Evolutionary conservation across 2,329 filamentous ascomycete genomes (phyloP).

Genomic region (Capronia coronata): DNA sequence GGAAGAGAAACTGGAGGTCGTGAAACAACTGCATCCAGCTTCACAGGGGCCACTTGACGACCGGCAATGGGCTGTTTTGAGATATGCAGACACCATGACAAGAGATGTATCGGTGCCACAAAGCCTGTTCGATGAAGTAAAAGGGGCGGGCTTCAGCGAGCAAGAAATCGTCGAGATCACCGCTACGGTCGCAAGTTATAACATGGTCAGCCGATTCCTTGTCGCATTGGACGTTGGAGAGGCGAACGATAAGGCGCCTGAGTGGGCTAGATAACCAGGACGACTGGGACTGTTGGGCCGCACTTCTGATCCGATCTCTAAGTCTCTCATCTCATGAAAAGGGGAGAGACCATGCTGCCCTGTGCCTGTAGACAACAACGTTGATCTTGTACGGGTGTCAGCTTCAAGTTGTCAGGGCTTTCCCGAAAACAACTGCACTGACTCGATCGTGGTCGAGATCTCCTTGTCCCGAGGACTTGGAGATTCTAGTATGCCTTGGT

Average conservation of each 20-base stretch:
- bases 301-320: neutral
- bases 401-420: no score
- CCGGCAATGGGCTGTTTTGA: slow-evolving; percentile 58
- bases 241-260: slow-evolving; percentile 34
- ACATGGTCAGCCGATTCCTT: slow-evolving; percentile 78
- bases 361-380: no score
- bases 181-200: slow-evolving; percentile 78
- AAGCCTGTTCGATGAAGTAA: slow-evolving; percentile 59
- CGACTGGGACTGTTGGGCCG: neutral
- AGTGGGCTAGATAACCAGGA: slow-evolving; percentile 12
- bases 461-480: no score
- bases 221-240: slow-evolving; percentile 66
- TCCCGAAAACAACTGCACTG: no score
- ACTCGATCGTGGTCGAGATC: no score
- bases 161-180: slow-evolving; percentile 77
- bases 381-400: no score
- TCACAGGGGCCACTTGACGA: slow-evolving; percentile 36
- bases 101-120: slow-evolving; percentile 63
- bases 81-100: slow-evolving; percentile 81
- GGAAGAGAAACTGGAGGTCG: slow-evolving; percentile 41
- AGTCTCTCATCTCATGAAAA: no score
- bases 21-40: slow-evolving; percentile 39
- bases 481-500: no score
- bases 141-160: slow-evolving; percentile 53
- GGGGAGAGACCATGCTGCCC: no score